Evolutionary conservation across 805 yeast species (phyloP).

Genomic region (Metahyphopichia silvanorum): DNA sequence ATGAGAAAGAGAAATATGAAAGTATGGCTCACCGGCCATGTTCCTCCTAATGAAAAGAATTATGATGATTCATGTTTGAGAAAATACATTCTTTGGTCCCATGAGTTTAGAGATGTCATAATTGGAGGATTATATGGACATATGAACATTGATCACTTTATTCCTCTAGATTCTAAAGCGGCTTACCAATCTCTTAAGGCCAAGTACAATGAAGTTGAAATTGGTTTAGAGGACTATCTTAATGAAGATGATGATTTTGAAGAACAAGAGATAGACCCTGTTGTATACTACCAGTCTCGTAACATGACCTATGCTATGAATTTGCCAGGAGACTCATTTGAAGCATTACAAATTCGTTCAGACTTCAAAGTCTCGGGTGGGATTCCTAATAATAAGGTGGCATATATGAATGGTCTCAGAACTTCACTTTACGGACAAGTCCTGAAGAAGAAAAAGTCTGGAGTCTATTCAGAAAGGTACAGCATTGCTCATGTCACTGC

Average conservation of each 20-base stretch:
- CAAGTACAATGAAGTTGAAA: slow-evolving; percentile 13
- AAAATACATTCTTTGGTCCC: slow-evolving; percentile 75
- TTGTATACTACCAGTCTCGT: slow-evolving; percentile 4
- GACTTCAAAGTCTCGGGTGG: slow-evolving; percentile 46
- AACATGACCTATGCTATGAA: slow-evolving; percentile 8
- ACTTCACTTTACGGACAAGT: slow-evolving; percentile 50
- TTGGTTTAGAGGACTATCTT: slow-evolving; percentile 12
- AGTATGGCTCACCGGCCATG: slow-evolving; percentile 87
- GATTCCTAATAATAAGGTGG: slow-evolving; percentile 62
- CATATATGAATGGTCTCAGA: slow-evolving; percentile 57
- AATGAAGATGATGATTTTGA: slow-evolving; percentile 23
- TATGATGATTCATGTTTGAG: slow-evolving; percentile 69
- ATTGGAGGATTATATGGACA: slow-evolving; percentile 85
- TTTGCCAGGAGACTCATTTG: slow-evolving; percentile 8
- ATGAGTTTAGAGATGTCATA: slow-evolving; percentile 80
- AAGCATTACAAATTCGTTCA: slow-evolving; percentile 10
- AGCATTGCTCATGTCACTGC: slow-evolving; percentile 68
- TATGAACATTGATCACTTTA: slow-evolving; percentile 85
- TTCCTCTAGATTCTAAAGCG: slow-evolving; percentile 67
- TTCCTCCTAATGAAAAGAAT: slow-evolving; percentile 81
- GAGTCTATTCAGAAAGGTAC: slow-evolving; percentile 54
- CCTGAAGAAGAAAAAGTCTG: slow-evolving; percentile 41
- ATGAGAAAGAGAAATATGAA: slow-evolving; percentile 71
- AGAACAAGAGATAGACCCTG: slow-evolving; percentile 16
- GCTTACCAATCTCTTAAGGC: slow-evolving; percentile 54